A percentile compares a stretch with the other conserved stretches of the same genome.
These are phyloP conservation scores for Cercospora sesami DNA, from an alignment of 2,329 filamentous ascomycete species.

Conservation along the genomic window DNA sequence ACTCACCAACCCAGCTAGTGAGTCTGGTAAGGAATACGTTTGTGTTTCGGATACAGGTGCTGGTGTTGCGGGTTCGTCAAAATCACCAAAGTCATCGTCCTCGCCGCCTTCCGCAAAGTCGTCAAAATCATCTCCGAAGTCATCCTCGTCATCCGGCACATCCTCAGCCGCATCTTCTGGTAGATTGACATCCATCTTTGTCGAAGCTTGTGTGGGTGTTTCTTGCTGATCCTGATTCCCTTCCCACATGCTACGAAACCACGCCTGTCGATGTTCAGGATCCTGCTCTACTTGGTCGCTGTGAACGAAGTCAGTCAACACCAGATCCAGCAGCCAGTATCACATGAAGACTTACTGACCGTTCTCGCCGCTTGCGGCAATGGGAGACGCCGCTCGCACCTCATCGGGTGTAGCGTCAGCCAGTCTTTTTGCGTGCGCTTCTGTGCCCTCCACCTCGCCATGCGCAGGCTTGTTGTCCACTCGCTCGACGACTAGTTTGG, in stretches of 20 bases:
- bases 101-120: constrained; percentile 57
- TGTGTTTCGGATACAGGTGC: constrained; percentile 30
- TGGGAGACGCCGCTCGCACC: constrained; percentile 51
- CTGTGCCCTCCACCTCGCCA: constrained; percentile 63
- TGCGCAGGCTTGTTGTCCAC: constrained; percentile 59
- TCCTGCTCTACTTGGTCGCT: constrained; percentile 40
- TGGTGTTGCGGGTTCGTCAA: constrained; percentile 43
- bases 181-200: constrained; percentile 32
- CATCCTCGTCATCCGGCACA: constrained; percentile 61
- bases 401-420: constrained; percentile 62
- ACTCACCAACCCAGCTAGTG: constrained; percentile 53
- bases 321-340: not conserved
- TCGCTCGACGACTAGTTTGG: constrained; percentile 62
- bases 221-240: constrained; percentile 24
- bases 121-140: constrained; percentile 69
- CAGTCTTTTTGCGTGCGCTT: constrained; percentile 56
- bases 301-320: constrained; percentile 17
- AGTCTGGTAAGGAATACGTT: constrained; percentile 39
- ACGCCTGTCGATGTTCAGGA: constrained; percentile 35
- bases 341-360: constrained; percentile 54
- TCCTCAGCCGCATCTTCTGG: constrained; percentile 59
- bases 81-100: constrained; percentile 55
- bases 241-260: constrained; percentile 39
- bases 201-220: constrained; percentile 15
- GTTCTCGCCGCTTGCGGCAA: constrained; percentile 53